A percentile compares a stretch with the other conserved stretches of the same genome.
These are phyloP conservation scores for Fusarium stilboides DNA, from an alignment of 2,329 filamentous ascomycete species.

Conservation along the genomic window DNA sequence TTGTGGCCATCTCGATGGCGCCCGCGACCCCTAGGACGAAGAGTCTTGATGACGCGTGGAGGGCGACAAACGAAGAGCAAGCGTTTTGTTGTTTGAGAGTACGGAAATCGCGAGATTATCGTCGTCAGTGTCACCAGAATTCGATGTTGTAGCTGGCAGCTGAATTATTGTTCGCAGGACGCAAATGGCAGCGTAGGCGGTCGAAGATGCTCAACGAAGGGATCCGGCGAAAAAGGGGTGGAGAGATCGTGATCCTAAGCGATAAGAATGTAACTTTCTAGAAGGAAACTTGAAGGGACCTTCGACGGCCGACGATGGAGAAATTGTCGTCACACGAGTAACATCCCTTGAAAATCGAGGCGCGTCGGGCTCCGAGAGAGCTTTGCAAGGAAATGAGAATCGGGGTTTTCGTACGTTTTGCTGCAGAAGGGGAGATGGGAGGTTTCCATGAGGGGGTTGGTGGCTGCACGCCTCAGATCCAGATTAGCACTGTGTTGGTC, in stretches of 20 bases:
- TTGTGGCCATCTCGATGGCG: slow-evolving; percentile 64
- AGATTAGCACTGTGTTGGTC: slow-evolving; percentile 44
- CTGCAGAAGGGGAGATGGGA: slow-evolving; percentile 40
- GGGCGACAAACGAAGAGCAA: slow-evolving; percentile 10
- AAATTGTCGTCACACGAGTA: slow-evolving; percentile 38
- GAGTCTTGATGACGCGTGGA: slow-evolving; percentile 7
- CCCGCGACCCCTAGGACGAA: slow-evolving; percentile 50
- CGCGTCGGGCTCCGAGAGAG: slow-evolving; percentile 44
- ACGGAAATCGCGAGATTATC: slow-evolving; percentile 12
- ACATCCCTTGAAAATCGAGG: slow-evolving; percentile 42
- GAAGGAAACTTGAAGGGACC: slow-evolving; percentile 3
- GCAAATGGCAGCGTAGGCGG: slow-evolving; percentile 31
- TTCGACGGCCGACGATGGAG: slow-evolving; percentile 33
- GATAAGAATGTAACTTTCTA: slow-evolving; percentile 18
- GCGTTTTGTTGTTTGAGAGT: slow-evolving; percentile 1
- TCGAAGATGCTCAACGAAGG: slow-evolving; percentile 33
- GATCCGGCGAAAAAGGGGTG: slow-evolving; percentile 35
- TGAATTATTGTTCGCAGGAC: slow-evolving; percentile 32
- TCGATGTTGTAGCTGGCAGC: slow-evolving; percentile 11
- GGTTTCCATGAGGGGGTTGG: slow-evolving; percentile 48
- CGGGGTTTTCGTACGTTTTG: slow-evolving; percentile 40
- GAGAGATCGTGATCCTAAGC: slow-evolving; percentile 29
- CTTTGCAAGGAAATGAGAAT: slow-evolving; percentile 40
- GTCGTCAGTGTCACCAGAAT: slow-evolving; percentile 8
- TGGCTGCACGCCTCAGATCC: slow-evolving; percentile 15